Base-by-base conservation (phyloP, 768 basidiomycete genomes). In the Mycena rebaudengoi region DNA sequence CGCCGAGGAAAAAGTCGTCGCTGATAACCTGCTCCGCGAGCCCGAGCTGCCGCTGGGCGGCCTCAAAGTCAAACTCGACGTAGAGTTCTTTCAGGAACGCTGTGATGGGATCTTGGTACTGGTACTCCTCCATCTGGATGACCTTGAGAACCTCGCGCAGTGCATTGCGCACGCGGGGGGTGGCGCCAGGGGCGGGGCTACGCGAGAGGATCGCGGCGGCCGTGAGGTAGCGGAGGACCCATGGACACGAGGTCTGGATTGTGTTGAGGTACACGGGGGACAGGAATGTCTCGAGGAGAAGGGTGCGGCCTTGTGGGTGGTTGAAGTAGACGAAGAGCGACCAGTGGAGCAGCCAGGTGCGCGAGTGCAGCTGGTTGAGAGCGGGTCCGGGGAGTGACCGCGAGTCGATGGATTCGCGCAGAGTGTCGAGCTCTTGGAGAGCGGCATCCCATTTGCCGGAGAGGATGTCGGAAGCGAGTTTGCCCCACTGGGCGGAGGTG, bases 251-350 rank as follows among this genome's bases (percentile, higher is more conserved):
- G 0, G 96, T 98, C 77, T 99, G 98, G 75, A 99, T 96, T 13
- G 98, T 98, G 82, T 98, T 98, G 76, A 99, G 91, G 83, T 98
- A 99, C 1, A 93, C 92, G 2, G 96, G 96, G 20, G 92, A 86
- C 74, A 99, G 91, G 90, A 98, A 99, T 1, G 94, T 95, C 74
- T 99, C 98, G 69, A 99, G 90, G 60, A 99, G 89, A 18, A 94
- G 88, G 0, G 92, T 93, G 40, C 96, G 90, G 26, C 95, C 96
- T 70, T 96, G 88, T 0, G 90, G 89, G 78, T 98, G 94, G 81
- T 98, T 98, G 83, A 96, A 99, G 81, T 97, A 99, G 58, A 98
- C 95, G 76, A 98, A 99, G 49, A 99, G 88, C 1, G 92, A 94
- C 98, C 97, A 99, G 79, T 99, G 98, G 7, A 94, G 88, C 63